Conservation (phyloP, 106 monocot species). For the Allium fistulosum region DNA sequence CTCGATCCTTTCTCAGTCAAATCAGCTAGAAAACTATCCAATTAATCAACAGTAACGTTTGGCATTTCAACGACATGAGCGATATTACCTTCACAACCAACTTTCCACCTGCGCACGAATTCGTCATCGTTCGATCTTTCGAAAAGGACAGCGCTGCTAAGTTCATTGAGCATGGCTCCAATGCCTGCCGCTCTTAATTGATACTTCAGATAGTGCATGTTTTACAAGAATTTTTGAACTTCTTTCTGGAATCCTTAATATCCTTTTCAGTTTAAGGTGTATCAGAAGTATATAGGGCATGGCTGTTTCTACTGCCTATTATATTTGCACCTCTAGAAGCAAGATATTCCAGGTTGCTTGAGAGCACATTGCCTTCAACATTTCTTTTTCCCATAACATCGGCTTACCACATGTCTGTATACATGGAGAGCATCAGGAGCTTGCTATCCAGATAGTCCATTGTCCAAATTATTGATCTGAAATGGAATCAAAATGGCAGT, state of each 20-base stretch:
- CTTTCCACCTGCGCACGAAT: no score
- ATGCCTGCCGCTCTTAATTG: no score
- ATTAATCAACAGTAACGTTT: conserved; percentile 71
- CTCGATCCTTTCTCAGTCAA: conserved; percentile 28
- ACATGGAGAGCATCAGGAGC: no score
- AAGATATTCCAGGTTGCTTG: conserved; percentile 78
- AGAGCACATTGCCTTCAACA: conserved; percentile 65
- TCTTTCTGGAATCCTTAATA: conserved; percentile 52
- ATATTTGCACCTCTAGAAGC: conserved; percentile 89
- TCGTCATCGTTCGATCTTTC: no score
- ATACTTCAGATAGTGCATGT: conserved; percentile 73
- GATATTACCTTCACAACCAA: conserved; percentile 76
- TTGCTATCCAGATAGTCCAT: no score
- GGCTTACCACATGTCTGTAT: no score
- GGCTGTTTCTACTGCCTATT: conserved; percentile 87
- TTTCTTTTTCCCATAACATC: no score
- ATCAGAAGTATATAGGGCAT: conserved; percentile 90
- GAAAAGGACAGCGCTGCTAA: no score
- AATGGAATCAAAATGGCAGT: no score
- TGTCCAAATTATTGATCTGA: no score
- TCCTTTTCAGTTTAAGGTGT: conserved; percentile 81
- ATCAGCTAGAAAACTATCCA: conserved; percentile 67
- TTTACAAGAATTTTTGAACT: conserved; percentile 87
- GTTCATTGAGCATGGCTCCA: no score
- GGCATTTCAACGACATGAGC: conserved; percentile 99